Base-by-base conservation (phyloP, 139 green algal species). In the Closterium sp. region DNA sequence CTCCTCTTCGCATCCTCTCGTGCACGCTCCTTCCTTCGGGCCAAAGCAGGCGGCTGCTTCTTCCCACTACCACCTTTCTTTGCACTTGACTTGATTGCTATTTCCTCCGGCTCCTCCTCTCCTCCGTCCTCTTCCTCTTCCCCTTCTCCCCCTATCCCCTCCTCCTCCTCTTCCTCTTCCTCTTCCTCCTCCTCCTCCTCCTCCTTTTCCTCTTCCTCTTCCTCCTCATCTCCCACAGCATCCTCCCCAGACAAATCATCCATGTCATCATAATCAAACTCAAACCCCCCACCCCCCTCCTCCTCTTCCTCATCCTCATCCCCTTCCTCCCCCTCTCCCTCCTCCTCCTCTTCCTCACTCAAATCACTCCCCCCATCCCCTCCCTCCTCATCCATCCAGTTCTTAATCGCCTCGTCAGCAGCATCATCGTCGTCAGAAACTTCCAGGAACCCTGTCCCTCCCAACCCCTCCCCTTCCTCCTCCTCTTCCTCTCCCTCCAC, bases 211-310 rank as follows among this genome's bases (percentile, higher is more conserved):
- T 85, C n/a, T 23, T 86, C 83, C n/a, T 32, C n/a, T 33, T 86
- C 83, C n/a, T 33, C n/a, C 83, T 86, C 83, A 86, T 34, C n/a
- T 1, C 30, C 83, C n/a, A 86, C n/a, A 3, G 55, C 55, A 4
- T 76, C 55, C 55, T 76, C 55, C 55, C 55, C 55, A 76, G 55
- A 1, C 55, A 76, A 76, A 76, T 87, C 33, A 87, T 87, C 33
- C 33, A 34, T 83, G 84, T 83, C 84, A 83, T 87, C 84, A 83
- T 34, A 87, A 87, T 87, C 84, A 34, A 25, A 35, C 12, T 87
- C 84, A 83, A 83, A 34, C 1, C 84, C 33, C 16, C 84, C 84
- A 83, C 25, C 84, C 84, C 84, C 84, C 25, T 35, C 33, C 33
- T 87, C 84, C 33, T 76, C 84, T 87, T 87, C 84, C 16, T 87